A percentile compares a stretch with the other conserved stretches of the same genome.
Conservation (phyloP, 306 rosid species). For the Malus sylvestris region DNA sequence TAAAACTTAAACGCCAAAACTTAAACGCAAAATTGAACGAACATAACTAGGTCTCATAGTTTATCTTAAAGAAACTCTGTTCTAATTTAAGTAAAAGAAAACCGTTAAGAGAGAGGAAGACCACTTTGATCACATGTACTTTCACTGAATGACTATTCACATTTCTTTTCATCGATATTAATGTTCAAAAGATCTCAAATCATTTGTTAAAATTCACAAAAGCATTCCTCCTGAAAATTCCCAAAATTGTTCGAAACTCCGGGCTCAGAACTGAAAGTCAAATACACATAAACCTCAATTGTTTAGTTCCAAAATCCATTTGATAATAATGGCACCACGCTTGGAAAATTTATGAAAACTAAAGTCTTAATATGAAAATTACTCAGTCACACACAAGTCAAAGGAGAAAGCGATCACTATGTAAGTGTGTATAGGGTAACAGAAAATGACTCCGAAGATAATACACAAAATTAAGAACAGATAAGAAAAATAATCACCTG, state of each 20-base stretch:
- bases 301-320: neutral
- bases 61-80: neutral
- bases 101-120: neutral
- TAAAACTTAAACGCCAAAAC: neutral
- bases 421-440: neutral
- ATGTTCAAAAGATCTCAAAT: neutral
- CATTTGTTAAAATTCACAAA: neutral
- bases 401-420: neutral
- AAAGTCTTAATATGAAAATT: neutral
- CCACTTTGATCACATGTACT: neutral
- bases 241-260: neutral
- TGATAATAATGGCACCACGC: neutral
- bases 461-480: slow-evolving; percentile 17
- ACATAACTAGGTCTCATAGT: neutral
- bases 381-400: neutral
- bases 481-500: slow-evolving; percentile 47
- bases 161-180: too few species aligned
- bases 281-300: neutral
- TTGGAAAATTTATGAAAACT: neutral
- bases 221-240: neutral
- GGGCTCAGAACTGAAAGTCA: neutral
- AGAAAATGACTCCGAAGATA: neutral
- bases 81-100: too few species aligned
- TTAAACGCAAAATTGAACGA: neutral
- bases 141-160: neutral